Conservation (phyloP, 176 grass and related monocot genomes). For the Phragmites australis region DNA sequence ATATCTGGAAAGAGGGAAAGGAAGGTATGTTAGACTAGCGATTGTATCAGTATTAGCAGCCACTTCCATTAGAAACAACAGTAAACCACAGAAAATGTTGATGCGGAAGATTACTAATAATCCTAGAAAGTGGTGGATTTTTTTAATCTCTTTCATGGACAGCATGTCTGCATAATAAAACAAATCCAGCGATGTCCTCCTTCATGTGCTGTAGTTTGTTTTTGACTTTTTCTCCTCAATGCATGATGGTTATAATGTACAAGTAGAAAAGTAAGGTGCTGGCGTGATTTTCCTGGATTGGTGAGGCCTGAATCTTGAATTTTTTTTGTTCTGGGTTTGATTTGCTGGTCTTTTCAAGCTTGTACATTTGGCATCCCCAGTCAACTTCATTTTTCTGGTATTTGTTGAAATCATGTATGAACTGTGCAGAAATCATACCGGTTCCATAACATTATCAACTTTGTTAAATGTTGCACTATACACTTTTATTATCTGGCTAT, state of each 20-base stretch:
- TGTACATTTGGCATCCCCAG: neutral
- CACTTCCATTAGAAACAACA: too few relatives aligned
- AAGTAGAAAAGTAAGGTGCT: neutral
- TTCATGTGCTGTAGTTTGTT: neutral
- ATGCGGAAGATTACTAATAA: neutral
- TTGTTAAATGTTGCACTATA: neutral
- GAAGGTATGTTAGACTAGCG: neutral
- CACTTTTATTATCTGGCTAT: neutral
- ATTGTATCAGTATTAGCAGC: neutral
- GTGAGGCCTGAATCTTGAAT: neutral
- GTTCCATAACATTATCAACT: neutral
- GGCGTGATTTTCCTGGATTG: neutral
- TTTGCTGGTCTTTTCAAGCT: neutral
- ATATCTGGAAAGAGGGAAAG: neutral
- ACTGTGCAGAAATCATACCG: neutral
- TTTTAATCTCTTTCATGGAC: neutral
- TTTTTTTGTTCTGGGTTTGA: neutral
- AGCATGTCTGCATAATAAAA: constrained; percentile 2
- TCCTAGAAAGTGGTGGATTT: neutral
- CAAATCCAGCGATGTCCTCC: neutral
- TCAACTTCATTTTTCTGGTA: neutral
- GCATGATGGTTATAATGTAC: neutral
- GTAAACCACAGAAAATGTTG: neutral
- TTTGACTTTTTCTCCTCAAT: neutral
- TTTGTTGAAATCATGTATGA: neutral